Percentiles rank a stretch among this genome's conserved stretches.
Conservation (phyloP, 2,329 filamentous ascomycete genomes). For the Lasiodiplodia sp. region DNA sequence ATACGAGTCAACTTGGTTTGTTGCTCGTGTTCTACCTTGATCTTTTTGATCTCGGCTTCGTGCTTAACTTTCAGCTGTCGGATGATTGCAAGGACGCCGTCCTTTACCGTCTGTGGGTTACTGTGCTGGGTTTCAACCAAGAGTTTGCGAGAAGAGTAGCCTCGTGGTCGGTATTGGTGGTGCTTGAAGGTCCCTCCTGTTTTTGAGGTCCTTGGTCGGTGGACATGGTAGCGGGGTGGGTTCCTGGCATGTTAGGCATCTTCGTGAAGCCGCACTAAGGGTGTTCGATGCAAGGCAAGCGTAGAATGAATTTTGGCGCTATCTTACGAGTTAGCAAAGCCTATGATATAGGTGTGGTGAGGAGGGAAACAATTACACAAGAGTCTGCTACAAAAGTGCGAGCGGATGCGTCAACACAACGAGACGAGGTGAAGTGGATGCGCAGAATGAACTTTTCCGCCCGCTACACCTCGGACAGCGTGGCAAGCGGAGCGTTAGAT, state of each 20-base stretch:
- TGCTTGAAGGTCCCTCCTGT: too few species aligned
- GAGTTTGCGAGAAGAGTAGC: not conserved
- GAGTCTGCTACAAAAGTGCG: too few species aligned
- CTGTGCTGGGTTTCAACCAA: not conserved
- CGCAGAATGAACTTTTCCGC: not conserved
- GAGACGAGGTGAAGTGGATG: not conserved
- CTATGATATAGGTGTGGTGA: too few species aligned
- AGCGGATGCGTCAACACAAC: too few species aligned
- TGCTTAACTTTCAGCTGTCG: not conserved
- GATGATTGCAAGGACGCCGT: not conserved
- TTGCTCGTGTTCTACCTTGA: not conserved
- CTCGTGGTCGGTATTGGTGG: not conserved
- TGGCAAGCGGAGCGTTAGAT: not conserved
- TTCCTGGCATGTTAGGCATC: too few species aligned
- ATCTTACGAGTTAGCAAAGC: too few species aligned
- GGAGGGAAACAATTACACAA: too few species aligned
- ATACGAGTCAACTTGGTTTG: not conserved
- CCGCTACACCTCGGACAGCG: not conserved
- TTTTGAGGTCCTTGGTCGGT: too few species aligned
- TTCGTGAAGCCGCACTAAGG: too few species aligned
- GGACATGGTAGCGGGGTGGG: too few species aligned
- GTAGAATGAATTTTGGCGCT: too few species aligned
- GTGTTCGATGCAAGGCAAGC: too few species aligned
- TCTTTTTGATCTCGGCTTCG: not conserved
- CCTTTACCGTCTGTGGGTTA: not conserved